These are phyloP conservation scores for Melanogaster broomeanus DNA, from an alignment of 768 basidiomycete genomes.

Conservation along the genomic window DNA sequence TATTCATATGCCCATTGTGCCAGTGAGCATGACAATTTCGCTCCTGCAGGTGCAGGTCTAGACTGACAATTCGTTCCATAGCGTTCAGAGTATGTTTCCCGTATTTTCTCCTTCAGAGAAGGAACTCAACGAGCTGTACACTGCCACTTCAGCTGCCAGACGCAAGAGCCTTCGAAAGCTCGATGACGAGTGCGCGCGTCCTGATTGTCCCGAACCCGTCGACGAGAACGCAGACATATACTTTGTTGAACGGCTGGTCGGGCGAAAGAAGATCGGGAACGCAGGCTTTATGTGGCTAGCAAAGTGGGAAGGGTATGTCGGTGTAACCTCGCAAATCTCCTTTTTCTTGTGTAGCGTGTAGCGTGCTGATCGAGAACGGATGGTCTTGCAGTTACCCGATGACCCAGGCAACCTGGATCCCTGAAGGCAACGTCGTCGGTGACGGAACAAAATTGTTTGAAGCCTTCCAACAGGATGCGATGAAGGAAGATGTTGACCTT, in stretches of 20 bases:
- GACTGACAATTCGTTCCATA: not conserved
- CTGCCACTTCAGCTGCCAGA: conserved; percentile 12
- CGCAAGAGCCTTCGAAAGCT: conserved; percentile 10
- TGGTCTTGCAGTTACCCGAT: conserved; percentile 25
- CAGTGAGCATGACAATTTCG: conserved; percentile 15
- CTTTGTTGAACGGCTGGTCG: conserved; percentile 31
- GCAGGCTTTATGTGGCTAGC: conserved; percentile 27
- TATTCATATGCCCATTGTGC: conserved; percentile 49
- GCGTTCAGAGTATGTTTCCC: conserved; percentile 11
- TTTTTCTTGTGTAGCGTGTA: not conserved
- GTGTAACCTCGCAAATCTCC: not conserved
- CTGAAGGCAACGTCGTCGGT: conserved; percentile 27
- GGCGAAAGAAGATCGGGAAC: conserved; percentile 19
- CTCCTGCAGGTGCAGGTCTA: not conserved
- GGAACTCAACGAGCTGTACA: not conserved
- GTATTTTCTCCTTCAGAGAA: not conserved
- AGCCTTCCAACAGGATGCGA: conserved; percentile 17
- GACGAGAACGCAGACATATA: conserved; percentile 10
- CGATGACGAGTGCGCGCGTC: conserved; percentile 21
- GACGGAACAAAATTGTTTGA: conserved; percentile 15
- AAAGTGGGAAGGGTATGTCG: conserved; percentile 34
- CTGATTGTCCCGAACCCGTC: conserved; percentile 22
- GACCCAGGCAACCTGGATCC: conserved; percentile 30
- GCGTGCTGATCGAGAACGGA: not conserved
- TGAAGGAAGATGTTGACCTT: conserved; percentile 19